Evolutionary conservation across 106 monocot genomes (phyloP).

Genomic region (Dendrobium chrysotoxum): DNA sequence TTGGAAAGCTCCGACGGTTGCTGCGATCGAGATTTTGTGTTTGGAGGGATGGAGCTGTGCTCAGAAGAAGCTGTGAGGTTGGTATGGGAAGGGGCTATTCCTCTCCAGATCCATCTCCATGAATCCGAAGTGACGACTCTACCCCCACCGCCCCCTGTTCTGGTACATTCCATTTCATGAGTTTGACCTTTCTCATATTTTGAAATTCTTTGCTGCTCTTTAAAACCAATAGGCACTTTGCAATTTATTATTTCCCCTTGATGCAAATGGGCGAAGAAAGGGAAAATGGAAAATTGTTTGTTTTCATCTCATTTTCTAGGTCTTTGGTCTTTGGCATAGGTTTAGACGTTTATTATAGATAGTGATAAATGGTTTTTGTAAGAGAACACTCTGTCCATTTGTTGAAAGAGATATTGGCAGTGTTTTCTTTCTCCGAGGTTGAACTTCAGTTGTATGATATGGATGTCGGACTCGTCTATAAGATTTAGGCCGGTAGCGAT

Average conservation of each 20-base stretch:
- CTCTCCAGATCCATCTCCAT: conserved; percentile 90
- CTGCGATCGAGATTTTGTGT: neutral
- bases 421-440: no score
- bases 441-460: no score
- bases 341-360: neutral
- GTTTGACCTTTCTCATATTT: neutral
- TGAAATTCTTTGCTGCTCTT: neutral
- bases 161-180: conserved; percentile 34
- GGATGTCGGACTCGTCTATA: no score
- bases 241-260: neutral
- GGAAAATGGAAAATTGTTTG: neutral
- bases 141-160: conserved; percentile 64
- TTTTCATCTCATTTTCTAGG: conserved; percentile 4
- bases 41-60: conserved; percentile 33
- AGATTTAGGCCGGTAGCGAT: no score
- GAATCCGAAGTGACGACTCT: conserved; percentile 89
- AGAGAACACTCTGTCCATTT: neutral
- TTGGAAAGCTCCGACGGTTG: neutral
- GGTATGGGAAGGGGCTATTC: conserved; percentile 85
- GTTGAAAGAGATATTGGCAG: no score
- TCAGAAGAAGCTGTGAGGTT: conserved; percentile 61
- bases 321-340: neutral
- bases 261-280: neutral
- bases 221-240: neutral
- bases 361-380: neutral